phyloP scores from a whole-genome alignment of 2,329 filamentous ascomycete species.

The Colletotrichum falcatum region DNA sequence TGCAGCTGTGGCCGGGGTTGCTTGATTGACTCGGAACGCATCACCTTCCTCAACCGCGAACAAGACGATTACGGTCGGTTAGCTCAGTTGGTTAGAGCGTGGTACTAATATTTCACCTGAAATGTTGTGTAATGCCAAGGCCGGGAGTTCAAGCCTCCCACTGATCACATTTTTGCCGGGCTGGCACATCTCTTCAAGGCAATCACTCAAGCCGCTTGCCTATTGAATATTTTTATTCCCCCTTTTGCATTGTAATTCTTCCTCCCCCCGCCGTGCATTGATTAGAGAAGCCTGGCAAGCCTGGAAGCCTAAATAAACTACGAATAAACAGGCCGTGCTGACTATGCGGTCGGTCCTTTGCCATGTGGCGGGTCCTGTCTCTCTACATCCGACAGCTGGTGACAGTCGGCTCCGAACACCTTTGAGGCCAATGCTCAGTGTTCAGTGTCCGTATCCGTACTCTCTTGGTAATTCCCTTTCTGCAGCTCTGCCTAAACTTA shows the following conservation, averaged over 20 bases:
- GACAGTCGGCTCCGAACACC: not conserved
- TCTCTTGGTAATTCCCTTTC: too few relatives aligned
- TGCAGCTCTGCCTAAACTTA: slow-evolving; percentile 15
- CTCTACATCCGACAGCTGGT: slow-evolving; percentile 14
- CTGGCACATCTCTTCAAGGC: not conserved
- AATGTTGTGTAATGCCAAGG: slow-evolving; percentile 36
- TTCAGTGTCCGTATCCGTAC: not conserved
- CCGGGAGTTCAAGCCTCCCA: slow-evolving; percentile 40
- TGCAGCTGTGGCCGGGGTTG: fast-evolving
- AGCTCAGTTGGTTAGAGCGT: slow-evolving; percentile 42
- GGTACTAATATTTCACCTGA: slow-evolving; percentile 35
- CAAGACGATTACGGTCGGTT: slow-evolving; percentile 22
- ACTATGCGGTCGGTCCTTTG: not conserved
- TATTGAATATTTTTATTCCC: too few relatives aligned
- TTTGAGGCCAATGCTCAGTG: not conserved
- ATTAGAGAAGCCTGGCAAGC: too few relatives aligned
- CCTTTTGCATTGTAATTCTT: not conserved
- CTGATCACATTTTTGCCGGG: slow-evolving; percentile 23
- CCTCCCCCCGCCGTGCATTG: too few relatives aligned
- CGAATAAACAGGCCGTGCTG: not conserved
- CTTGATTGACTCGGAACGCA: too few relatives aligned
- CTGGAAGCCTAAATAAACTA: too few relatives aligned
- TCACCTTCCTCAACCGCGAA: too few relatives aligned
- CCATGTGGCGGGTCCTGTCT: too few relatives aligned
- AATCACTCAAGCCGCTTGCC: not conserved